phyloP scores from a whole-genome alignment of 2,329 filamentous ascomycete genomes.

The Penicillium thymicola region DNA sequence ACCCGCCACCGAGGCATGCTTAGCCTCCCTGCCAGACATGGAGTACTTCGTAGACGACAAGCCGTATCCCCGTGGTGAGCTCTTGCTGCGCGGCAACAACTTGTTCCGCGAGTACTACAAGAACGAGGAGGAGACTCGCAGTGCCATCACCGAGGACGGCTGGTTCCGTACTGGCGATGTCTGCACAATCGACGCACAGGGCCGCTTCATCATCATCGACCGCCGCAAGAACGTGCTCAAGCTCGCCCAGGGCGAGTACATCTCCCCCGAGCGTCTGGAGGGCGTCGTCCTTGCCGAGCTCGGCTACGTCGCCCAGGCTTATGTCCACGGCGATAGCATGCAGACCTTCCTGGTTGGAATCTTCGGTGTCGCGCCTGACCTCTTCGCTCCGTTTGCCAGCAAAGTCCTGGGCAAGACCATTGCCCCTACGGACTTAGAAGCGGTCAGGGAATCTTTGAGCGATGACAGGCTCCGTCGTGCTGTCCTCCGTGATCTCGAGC shows the following conservation, averaged over 20 bases:
- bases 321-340: conserved; percentile 84
- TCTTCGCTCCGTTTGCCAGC: conserved; percentile 76
- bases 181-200: conserved; percentile 75
- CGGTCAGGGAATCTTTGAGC: conserved; percentile 63
- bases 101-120: conserved; percentile 87
- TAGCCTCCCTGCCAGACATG: conserved; percentile 87
- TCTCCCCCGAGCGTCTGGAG: conserved; percentile 94
- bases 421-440: conserved; percentile 60
- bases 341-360: conserved; percentile 80
- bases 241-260: conserved; percentile 95
- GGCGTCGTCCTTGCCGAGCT: conserved; percentile 85
- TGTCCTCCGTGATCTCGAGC: conserved; percentile 74
- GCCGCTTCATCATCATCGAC: conserved; percentile 90
- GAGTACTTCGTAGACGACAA: conserved; percentile 87
- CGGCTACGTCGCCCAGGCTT: conserved; percentile 73
- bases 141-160: conserved; percentile 78
- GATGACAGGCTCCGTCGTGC: conserved; percentile 71
- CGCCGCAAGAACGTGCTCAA: conserved; percentile 99
- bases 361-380: conserved; percentile 81
- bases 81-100: conserved; percentile 75
- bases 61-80: conserved; percentile 84
- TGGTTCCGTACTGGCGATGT: conserved; percentile 99
- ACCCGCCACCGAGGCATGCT: conserved; percentile 68
- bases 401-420: conserved; percentile 70
- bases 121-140: conserved; percentile 81